A percentile compares a stretch with the other conserved stretches of the same genome.
These are phyloP conservation scores for Colletotrichum plurivorum DNA, from an alignment of 2,329 filamentous ascomycete species.

Conservation along the genomic window DNA sequence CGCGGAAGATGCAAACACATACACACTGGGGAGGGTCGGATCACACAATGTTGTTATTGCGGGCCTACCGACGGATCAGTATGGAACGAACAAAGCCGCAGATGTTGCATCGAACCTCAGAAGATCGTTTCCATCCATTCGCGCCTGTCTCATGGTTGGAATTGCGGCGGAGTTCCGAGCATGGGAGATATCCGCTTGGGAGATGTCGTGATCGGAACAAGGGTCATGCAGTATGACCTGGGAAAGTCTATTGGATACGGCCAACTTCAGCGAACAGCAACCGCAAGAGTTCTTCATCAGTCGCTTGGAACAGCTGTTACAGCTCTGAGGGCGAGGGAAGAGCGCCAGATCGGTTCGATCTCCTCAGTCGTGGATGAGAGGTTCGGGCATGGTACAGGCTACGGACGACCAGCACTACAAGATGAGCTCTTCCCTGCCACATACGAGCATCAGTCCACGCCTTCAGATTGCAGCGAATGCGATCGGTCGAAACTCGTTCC, in stretches of 20 bases:
- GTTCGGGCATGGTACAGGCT: not conserved
- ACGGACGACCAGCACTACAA: not conserved
- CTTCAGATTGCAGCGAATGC: not conserved
- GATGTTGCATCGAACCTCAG: slow-evolving; percentile 35
- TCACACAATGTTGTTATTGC: slow-evolving; percentile 24
- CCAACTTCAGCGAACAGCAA: slow-evolving; percentile 29
- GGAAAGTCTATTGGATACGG: slow-evolving; percentile 38
- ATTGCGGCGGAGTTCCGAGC: slow-evolving; percentile 46
- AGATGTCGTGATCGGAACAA: slow-evolving; percentile 42
- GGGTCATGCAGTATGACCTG: slow-evolving; percentile 42
- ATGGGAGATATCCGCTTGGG: slow-evolving; percentile 40
- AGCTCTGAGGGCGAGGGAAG: slow-evolving; percentile 33
- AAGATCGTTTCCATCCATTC: slow-evolving; percentile 35
- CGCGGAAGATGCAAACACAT: slow-evolving; percentile 14
- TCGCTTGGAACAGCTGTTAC: slow-evolving; percentile 24
- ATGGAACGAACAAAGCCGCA: slow-evolving; percentile 20
- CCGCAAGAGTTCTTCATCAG: slow-evolving; percentile 5
- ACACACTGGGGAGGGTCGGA: not conserved
- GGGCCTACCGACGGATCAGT: slow-evolving; percentile 8
- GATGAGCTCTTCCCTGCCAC: slow-evolving; percentile 15
- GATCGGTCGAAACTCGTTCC: not conserved
- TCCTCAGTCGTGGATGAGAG: not conserved
- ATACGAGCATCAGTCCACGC: not conserved
- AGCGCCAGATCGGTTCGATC: not conserved
- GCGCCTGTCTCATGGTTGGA: slow-evolving; percentile 44